These are phyloP conservation scores for Acmispon strigosus DNA, from an alignment of 306 rosid species.

Conservation along the genomic window DNA sequence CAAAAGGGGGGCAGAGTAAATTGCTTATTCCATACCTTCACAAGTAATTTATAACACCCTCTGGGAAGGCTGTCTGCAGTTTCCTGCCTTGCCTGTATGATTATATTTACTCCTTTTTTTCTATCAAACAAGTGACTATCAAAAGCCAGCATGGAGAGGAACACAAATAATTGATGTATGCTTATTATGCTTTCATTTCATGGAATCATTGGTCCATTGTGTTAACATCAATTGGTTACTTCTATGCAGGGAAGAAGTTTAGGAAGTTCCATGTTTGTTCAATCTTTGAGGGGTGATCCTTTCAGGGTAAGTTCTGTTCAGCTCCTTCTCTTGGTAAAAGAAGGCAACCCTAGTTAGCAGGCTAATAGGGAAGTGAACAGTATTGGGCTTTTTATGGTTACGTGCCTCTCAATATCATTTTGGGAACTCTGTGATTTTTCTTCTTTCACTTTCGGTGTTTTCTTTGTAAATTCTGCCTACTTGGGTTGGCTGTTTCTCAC, in stretches of 20 bases:
- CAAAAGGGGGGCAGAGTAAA: background rate
- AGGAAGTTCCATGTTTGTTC: constrained; percentile 73
- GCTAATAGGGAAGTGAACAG: background rate
- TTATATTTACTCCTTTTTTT: background rate
- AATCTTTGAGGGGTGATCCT: constrained; percentile 93
- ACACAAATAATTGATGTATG: background rate
- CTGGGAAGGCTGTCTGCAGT: background rate
- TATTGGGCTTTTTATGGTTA: background rate
- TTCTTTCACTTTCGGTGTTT: background rate
- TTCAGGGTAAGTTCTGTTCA: constrained; percentile 52
- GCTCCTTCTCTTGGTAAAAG: constrained; percentile 15
- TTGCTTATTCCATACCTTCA: constrained; percentile 2
- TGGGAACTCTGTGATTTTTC: background rate
- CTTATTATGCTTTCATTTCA: constrained; percentile 13
- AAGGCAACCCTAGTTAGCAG: background rate
- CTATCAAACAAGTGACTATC: background rate
- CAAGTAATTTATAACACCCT: constrained; percentile 1
- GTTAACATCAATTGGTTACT: background rate
- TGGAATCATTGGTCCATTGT: background rate
- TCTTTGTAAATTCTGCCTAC: background rate
- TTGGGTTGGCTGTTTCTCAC: background rate
- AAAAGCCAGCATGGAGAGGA: constrained; percentile 1
- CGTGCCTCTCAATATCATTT: background rate
- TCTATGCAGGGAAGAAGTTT: constrained; percentile 55
- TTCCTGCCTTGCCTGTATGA: no score